These are phyloP conservation scores for Seminavis robusta DNA, from an alignment of 108 stramenopile genomes.

Conservation along the genomic window DNA sequence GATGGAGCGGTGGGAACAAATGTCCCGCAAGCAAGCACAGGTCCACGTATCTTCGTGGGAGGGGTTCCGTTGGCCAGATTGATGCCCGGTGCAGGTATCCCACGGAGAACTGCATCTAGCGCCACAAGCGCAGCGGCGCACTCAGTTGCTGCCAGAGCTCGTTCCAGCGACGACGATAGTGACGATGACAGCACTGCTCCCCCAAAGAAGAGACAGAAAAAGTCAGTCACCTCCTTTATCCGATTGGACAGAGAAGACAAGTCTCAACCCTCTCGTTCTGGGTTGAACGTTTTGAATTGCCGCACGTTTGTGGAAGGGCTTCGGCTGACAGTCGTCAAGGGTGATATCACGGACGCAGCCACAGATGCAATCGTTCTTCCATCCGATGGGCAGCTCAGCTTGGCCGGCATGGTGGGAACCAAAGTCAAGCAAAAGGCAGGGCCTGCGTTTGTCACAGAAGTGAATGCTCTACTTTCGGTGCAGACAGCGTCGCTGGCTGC, in stretches of 20 bases:
- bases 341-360: background rate
- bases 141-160: background rate
- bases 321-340: conserved; percentile 2
- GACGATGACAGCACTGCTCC: background rate
- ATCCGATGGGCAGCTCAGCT: background rate
- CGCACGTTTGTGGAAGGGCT: conserved; percentile 7
- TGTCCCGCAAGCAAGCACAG: too few species aligned
- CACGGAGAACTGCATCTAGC: too few species aligned
- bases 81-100: too few species aligned
- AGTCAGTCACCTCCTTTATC: background rate
- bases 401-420: background rate
- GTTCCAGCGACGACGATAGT: background rate
- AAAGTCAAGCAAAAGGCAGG: background rate
- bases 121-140: background rate
- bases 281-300: conserved; percentile 2
- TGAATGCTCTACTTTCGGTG: background rate
- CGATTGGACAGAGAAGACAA: background rate
- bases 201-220: background rate
- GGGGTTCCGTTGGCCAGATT: too few species aligned
- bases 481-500: too few species aligned
- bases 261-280: background rate
- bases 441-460: background rate
- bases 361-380: conserved; percentile 4
- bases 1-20: background rate
- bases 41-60: too few species aligned